Conservation (phyloP, 805 yeast species). For the Starmerella floris region DNA sequence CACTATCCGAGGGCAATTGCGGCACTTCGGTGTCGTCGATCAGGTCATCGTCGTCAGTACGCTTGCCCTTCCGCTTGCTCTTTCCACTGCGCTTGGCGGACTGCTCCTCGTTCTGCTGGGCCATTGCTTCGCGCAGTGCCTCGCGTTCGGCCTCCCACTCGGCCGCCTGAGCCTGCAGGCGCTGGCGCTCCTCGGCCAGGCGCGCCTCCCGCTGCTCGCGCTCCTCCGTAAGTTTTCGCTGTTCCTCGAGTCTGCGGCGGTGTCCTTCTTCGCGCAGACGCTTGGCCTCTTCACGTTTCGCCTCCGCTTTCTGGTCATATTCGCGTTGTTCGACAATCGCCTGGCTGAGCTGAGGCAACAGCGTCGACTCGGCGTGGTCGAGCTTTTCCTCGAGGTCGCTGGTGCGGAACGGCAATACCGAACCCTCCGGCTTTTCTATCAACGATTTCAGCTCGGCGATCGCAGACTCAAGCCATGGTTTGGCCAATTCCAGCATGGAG, state of each 20-base stretch:
- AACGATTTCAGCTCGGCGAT: slow-evolving; percentile 1
- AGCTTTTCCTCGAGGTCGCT: slow-evolving; percentile 76
- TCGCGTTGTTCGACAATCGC: slow-evolving; percentile 52
- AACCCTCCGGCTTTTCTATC: slow-evolving; percentile 43
- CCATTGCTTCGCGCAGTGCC: slow-evolving; percentile 32
- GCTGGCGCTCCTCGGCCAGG: slow-evolving; percentile 25
- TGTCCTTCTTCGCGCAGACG: slow-evolving; percentile 48
- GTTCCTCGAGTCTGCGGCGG: slow-evolving; percentile 31
- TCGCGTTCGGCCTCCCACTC: slow-evolving; percentile 28
- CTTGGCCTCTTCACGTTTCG: slow-evolving; percentile 62
- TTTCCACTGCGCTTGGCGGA: background rate
- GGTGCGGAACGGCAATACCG: slow-evolving; percentile 62
- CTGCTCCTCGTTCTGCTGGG: slow-evolving; percentile 18
- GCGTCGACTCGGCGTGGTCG: slow-evolving; percentile 65
- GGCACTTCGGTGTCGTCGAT: slow-evolving; percentile 32
- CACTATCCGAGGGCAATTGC: slow-evolving; percentile 22
- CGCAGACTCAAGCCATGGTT: slow-evolving; percentile 37
- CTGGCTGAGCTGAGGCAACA: slow-evolving; percentile 56
- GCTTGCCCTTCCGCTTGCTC: slow-evolving; percentile 1
- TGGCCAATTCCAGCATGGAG: slow-evolving; percentile 45
- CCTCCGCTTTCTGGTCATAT: slow-evolving; percentile 43
- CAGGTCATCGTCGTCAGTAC: slow-evolving; percentile 22
- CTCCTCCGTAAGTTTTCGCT: slow-evolving; percentile 15
- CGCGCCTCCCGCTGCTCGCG: slow-evolving; percentile 24
- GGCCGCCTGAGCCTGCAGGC: slow-evolving; percentile 26